Base-by-base conservation (phyloP, 2,329 filamentous ascomycete genomes). In the Phialophora chinensis region DNA sequence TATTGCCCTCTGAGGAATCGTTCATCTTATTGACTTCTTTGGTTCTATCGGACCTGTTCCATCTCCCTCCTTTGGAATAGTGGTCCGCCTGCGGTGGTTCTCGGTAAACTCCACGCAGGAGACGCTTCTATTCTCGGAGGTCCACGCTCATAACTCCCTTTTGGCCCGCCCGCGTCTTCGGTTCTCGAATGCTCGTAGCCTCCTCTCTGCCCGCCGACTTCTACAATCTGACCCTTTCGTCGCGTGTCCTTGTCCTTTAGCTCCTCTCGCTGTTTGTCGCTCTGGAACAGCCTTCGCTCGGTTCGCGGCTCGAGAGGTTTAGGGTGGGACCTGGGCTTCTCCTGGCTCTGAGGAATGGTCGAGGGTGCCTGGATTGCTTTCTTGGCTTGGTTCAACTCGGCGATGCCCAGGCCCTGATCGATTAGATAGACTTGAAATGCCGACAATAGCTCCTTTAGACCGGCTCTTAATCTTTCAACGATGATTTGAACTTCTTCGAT, bases 341-440 rank as follows among this genome's bases (percentile, higher is more conserved):
- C 50, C 49, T 58, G 47, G 25, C 35, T 55, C 35, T 62, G 53
- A 23, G 66, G 59, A 8, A 27, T 38, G 14, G 53, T 56, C 61
- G 66, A 35, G 5, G 56, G 69, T 17, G 44, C 55, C 71, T 77
- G 75, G 44, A 77, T 78, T 12, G 88, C 89, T 75, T 92, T 89
- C 76, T 85, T 89, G 4, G 92, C 93, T 64, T 90, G 80, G 72
- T 89, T 84, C 72, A 97, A 82, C 73, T 97, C 93, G 63, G 85
- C 84, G 68, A 85, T 82, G 47, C 83, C 89, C 69, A 97, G 79
- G 54, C 90, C 86, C 71, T 97, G 80, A 67, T 91, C 88, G 42
- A 82, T 80, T 69, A 89, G 85, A 77, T 93, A 97, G 65, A 87
- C 86, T 65, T 89, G 90, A 79, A 97, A 97, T 25, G 85, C 87